Evolutionary conservation across 177 flowering plant genomes (phyloP), one percentile per base, ranked within the genome.

Genomic region (Tripterygium wilfordii): DNA sequence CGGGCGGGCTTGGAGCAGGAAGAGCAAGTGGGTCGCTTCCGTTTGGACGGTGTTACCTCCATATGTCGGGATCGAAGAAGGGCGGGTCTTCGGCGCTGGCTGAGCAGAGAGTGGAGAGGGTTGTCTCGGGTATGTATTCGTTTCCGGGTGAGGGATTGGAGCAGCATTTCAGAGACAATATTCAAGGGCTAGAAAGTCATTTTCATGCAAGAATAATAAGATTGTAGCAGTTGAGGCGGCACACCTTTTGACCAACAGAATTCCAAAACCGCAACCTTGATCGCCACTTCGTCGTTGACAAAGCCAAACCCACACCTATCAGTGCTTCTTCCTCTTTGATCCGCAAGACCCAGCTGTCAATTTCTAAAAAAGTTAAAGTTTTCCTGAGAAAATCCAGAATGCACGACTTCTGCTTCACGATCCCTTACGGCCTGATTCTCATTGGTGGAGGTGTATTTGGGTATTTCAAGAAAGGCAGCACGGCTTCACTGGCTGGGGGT

Each of bases 401-500:
- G 98, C 96, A 83, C 57, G 98, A 91, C 74, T 91, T 91, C 65
- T 91, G 98, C 78, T 80, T 91, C 67, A 88, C 95, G 49, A 80
- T 91, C 66, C 98, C 98, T 9, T 91, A 88, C 43, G 96, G 95
- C 15, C 22, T 88, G 49, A 14, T 83, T 13, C 68, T 91, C 42
- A 63, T 76, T 12, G 58, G 36, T 22, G 98, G 98, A 13, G 98
- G 98, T 8, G 8, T 78, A 14, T 12, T 83, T 49, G 98, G 92
- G 15, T 91, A 64, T 45, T 54, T 63, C 10, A 78, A 54, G 74
- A 88, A 70, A 60, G 86, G 95, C 12, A 92, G 98, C 68, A 56
- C 61, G 12, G 76, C 80, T 8, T 92, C 98, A 0, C 62, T 92
- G 32, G 96, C 65, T 37, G 98, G 98, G 1, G 98, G 98, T 14